A percentile compares a stretch with the other conserved stretches of the same genome.
Evolutionary conservation across 2,329 filamentous ascomycete genomes (phyloP).

Genomic region (Sclerotinia trifoliorum): DNA sequence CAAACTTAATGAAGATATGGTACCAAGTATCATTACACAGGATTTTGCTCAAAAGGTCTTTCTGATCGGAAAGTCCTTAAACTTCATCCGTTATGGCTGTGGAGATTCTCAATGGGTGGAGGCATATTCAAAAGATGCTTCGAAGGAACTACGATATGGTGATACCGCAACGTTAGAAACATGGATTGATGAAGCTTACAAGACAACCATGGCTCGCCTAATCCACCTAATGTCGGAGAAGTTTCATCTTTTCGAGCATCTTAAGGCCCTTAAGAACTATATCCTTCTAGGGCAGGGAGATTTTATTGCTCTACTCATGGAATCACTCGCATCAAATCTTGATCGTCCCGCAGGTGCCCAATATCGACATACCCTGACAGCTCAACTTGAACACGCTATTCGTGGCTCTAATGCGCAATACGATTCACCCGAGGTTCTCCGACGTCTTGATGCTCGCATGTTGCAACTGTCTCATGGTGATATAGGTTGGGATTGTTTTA

Average conservation of each 20-base stretch:
- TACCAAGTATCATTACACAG: conserved; percentile 87
- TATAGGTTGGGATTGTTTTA: conserved; percentile 99
- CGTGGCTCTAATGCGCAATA: conserved; percentile 96
- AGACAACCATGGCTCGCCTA: conserved; percentile 93
- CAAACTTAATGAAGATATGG: conserved; percentile 77
- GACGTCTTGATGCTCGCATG: conserved; percentile 95
- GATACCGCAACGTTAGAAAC: conserved; percentile 88
- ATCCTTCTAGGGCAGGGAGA: conserved; percentile 93
- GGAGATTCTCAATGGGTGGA: conserved; percentile 94
- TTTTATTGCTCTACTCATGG: conserved; percentile 96
- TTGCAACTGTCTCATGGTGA: conserved; percentile 93
- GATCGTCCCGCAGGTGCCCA: conserved; percentile 95
- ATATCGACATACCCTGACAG: conserved; percentile 93
- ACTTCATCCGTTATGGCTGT: conserved; percentile 96
- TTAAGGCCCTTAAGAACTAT: conserved; percentile 90
- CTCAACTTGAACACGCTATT: conserved; percentile 97
- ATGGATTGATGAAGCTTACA: conserved; percentile 96
- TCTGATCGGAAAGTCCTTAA: conserved; percentile 93
- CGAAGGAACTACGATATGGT: conserved; percentile 87
- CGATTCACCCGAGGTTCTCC: conserved; percentile 86
- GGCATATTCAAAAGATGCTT: conserved; percentile 87
- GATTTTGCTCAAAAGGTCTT: conserved; percentile 97
- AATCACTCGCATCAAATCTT: conserved; percentile 87
- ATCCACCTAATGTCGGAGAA: conserved; percentile 93
- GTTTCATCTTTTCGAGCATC: conserved; percentile 90